Conservation (phyloP, 371 early-diverging fungal species). For the Rhizopus arrhizus region DNA sequence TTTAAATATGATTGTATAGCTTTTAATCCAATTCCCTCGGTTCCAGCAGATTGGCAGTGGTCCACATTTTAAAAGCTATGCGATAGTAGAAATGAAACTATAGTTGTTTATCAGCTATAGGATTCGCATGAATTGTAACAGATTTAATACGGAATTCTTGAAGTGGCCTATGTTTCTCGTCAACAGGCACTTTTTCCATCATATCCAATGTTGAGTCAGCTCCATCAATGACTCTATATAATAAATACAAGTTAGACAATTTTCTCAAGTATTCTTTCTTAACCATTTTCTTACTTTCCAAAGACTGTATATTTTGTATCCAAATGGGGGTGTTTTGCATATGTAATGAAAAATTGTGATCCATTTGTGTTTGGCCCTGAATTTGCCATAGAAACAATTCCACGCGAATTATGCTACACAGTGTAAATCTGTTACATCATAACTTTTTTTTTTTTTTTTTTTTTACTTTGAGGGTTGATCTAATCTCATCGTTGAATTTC, state of each 20-base stretch:
- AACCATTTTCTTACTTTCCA: constrained; percentile 70
- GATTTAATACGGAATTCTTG: constrained; percentile 78
- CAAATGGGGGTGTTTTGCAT: constrained; percentile 80
- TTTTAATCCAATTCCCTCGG: constrained; percentile 32
- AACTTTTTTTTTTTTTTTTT: not conserved
- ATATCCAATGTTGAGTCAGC: constrained; percentile 82
- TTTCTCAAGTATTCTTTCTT: not conserved
- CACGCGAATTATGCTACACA: constrained; percentile 80
- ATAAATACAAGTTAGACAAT: not conserved
- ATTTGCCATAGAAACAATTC: constrained; percentile 94
- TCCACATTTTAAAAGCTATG: constrained; percentile 27
- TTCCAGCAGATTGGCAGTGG: constrained; percentile 43
- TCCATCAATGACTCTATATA: constrained; percentile 83
- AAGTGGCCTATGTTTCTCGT: constrained; percentile 81
- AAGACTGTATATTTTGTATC: constrained; percentile 93
- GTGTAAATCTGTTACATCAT: not conserved
- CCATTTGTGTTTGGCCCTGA: constrained; percentile 89
- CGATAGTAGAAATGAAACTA: not conserved
- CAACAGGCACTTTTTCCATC: constrained; percentile 86
- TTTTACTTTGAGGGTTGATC: constrained; percentile 74
- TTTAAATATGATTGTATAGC: constrained; percentile 7
- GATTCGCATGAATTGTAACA: constrained; percentile 95
- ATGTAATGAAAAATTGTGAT: constrained; percentile 94
- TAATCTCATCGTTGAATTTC: constrained; percentile 88
- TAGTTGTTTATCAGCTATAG: constrained; percentile 75